Percentiles rank a stretch among this genome's conserved stretches.
Conservation (phyloP, 768 basidiomycete genomes). For the Rhodotorula diobovata region DNA sequence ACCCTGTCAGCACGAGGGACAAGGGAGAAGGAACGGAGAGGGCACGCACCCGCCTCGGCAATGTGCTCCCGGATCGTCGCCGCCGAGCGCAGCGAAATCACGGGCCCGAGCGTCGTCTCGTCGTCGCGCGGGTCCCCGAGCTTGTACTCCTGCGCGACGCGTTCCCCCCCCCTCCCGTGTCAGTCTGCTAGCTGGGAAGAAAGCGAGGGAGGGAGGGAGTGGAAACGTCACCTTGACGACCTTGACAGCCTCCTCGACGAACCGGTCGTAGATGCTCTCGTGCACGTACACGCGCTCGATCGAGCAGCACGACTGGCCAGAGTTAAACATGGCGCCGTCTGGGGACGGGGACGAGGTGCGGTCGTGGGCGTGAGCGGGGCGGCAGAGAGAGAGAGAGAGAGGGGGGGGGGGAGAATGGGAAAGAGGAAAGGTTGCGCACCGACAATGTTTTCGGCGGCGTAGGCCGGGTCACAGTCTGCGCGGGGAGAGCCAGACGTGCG, state of each 20-base stretch:
- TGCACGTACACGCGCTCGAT: conserved; percentile 97
- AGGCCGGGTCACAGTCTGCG: conserved; percentile 60
- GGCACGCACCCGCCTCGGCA: conserved; percentile 64
- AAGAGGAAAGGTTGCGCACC: conserved; percentile 48
- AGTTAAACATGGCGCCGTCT: conserved; percentile 71
- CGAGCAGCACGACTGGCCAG: conserved; percentile 93
- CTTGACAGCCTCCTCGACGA: conserved; percentile 68
- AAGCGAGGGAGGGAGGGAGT: background rate
- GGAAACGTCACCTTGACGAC: conserved; percentile 59
- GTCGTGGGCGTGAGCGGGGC: too few relatives aligned
- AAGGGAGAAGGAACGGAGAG: background rate
- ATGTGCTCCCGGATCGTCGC: conserved; percentile 80
- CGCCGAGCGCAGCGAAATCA: conserved; percentile 82
- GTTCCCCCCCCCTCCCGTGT: too few relatives aligned
- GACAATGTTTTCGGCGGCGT: conserved; percentile 76
- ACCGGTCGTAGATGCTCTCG: conserved; percentile 70
- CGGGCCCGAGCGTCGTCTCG: conserved; percentile 81
- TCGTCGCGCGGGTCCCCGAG: conserved; percentile 77
- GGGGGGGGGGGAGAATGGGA: background rate
- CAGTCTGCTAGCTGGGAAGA: background rate
- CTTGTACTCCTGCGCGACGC: conserved; percentile 64
- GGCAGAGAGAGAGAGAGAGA: background rate
- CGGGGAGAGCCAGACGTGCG: background rate
- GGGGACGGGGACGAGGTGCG: background rate
- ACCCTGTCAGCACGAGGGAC: too few relatives aligned